Base-by-base conservation (phyloP, 2,329 filamentous ascomycete species). In the Penicillium sp. region DNA sequence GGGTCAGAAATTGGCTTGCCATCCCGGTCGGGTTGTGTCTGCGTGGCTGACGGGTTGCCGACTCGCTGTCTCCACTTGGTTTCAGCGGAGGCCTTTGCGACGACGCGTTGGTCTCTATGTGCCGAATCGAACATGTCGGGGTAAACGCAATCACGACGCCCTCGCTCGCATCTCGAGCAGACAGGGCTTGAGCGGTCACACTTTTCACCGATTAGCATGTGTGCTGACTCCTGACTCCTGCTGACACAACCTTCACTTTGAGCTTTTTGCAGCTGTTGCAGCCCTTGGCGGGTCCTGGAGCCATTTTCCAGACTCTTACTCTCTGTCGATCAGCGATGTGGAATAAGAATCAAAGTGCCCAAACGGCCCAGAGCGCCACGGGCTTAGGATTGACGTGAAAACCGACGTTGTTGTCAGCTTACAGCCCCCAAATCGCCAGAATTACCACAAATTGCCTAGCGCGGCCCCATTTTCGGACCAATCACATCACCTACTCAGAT, bases 11-110 rank as follows among this genome's bases (percentile, higher is more conserved):
- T 18, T 4, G 5, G 16, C 6, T 40, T 21, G 38, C 10, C 34
- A n/a, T 21, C 38, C 7, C 7, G 8, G 8, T 16, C 18, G n/a
- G 18, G 10, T 9, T 40, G 13, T 40, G n/a, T 16, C 6, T 6
- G 9, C n/a, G 18, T 16, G 18, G 18, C 18, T 18, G 38, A 21
- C 16, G 38, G 38, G 9, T 40, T 21, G 13, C 52, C 50, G n/a
- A 46, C 48, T n/a, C 56, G 50, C 42, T 50, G 54, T 21, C 56
- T 50, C 56, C 56, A 59, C 42, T 56, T 56, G 13, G 34, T 54
- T 10, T 29, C 48, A 10, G 54, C 56, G 14, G 24, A 29, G 5
- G 21, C 14, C 18, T 59, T 50, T 8, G 54, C 54, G 21, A 41
- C 16, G 16, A 22, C 50, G 34, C 52, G 54, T 32, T 57, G 57